These are phyloP conservation scores for Plasmodium reichenowi DNA, from an alignment of 169 alveolate species.

Conservation along the genomic window DNA sequence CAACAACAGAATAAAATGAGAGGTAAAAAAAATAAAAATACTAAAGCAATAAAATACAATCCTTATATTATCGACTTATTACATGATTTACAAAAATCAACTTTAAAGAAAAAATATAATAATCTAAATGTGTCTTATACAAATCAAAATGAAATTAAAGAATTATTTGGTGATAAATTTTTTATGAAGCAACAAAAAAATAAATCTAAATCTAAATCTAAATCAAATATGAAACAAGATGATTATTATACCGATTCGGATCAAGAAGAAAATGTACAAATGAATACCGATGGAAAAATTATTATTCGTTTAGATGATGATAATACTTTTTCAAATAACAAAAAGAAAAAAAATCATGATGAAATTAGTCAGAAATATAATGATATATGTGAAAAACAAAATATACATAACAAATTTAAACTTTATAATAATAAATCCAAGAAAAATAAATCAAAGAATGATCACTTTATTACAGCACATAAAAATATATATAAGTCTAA, in stretches of 20 bases:
- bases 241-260: conserved; percentile 5
- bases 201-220: conserved; percentile 23
- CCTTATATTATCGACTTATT: conserved; percentile 15
- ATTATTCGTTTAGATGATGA: conserved; percentile 13
- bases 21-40: conserved; percentile 1
- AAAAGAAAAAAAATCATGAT: conserved; percentile 43
- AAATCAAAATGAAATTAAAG: conserved; percentile 53
- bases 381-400: conserved; percentile 37
- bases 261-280: conserved; percentile 32
- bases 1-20: background rate
- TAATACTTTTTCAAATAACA: background rate
- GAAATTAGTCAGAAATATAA: conserved; percentile 31
- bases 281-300: conserved; percentile 61
- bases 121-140: conserved; percentile 19
- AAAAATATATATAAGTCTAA: conserved; percentile 67
- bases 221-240: conserved; percentile 16
- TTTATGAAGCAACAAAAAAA: conserved; percentile 44
- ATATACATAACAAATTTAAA: conserved; percentile 26
- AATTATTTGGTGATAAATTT: conserved; percentile 52
- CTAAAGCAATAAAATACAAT: background rate
- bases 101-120: conserved; percentile 30
- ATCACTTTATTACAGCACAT: conserved; percentile 50
- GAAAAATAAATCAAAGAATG: conserved; percentile 20
- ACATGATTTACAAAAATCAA: conserved; percentile 14
- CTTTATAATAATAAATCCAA: conserved; percentile 2